phyloP scores from a whole-genome alignment of 805 yeast genomes.

The Lipomyces orientalis region DNA sequence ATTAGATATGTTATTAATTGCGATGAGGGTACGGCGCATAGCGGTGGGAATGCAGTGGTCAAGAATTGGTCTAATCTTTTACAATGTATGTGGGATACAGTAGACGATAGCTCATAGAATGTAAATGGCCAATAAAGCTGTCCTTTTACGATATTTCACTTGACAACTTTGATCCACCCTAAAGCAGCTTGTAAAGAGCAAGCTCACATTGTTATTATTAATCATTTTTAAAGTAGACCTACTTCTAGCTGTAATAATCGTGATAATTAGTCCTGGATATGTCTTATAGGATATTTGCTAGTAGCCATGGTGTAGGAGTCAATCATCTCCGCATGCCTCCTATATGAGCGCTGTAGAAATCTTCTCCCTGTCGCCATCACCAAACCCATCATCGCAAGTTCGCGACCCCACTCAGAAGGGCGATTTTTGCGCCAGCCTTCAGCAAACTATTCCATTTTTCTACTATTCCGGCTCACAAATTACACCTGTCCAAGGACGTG shows the following conservation, averaged over 20 bases:
- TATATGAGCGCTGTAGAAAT: not conserved
- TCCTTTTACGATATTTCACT: no score
- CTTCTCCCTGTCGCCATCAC: not conserved
- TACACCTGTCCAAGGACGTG: constrained; percentile 3
- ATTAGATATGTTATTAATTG: constrained; percentile 11
- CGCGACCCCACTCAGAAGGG: not conserved
- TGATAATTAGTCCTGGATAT: no score
- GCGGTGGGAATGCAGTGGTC: not conserved
- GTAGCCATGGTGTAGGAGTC: no score
- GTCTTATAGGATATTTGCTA: no score
- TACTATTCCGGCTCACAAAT: not conserved
- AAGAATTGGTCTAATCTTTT: not conserved
- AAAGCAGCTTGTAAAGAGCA: no score
- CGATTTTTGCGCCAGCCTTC: not conserved
- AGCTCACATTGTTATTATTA: no score
- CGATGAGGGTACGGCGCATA: not conserved
- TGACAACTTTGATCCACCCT: no score
- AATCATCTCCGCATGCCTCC: no score
- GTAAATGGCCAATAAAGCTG: not conserved
- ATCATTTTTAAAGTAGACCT: no score
- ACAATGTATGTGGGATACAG: not conserved
- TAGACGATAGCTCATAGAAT: not conserved
- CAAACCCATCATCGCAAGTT: not conserved
- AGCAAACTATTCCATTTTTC: not conserved
- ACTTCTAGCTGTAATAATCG: no score